Base-by-base conservation (phyloP, 306 rosid species). In the Prinsepia uniflora region DNA sequence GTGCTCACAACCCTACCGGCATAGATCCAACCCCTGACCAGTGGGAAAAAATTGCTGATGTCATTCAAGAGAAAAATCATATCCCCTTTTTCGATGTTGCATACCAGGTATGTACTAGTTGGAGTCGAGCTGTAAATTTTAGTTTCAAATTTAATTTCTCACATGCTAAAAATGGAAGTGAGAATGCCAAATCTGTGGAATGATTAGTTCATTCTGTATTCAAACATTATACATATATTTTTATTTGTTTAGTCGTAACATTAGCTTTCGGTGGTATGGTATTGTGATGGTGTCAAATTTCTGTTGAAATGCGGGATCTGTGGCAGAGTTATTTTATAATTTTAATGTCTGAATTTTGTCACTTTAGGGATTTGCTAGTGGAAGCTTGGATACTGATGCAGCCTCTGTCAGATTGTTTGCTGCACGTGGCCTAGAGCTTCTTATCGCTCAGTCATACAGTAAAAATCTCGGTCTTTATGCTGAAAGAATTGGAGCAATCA, bases 1-100 rank as follows among this genome's bases (percentile, higher is more conserved):
- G 99, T 82, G 99, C 99, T 63, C 99, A 94, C 82, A 91, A 94
- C 79, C 99, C 99, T 48, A 91, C 99, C 52, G 99, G 99, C 76
- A 94, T 94, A 66, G 99, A 94, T 80, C 99, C 97, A 58, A 91
- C 96, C 18, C 87, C 79, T 36, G 90, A 91, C 36, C 99, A 94
- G 79, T 94, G 99, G 99, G 95, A 86, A 75, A 91, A 81, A 75
- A 91, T 94, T 79, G 99, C 92, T 49, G 96, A 91, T 84, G 80
- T 91, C 73, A 89, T 94, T 83, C 89, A 87, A 74, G 81, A 85
- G 41, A 91, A 91, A 81, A 89, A 84, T 81, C 97, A 83, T 72
- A 84, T 91, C 65, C 96, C 99, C 72, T 94, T 94, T 84, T 94
- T 94, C 60, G 97, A 94, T 77, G 99, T 94, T 65, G 99, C 99